Evolutionary conservation across 1,139 yeast species (phyloP), one percentile per base, ranked within the genome.

Genomic region (Ogataea hybrid): DNA sequence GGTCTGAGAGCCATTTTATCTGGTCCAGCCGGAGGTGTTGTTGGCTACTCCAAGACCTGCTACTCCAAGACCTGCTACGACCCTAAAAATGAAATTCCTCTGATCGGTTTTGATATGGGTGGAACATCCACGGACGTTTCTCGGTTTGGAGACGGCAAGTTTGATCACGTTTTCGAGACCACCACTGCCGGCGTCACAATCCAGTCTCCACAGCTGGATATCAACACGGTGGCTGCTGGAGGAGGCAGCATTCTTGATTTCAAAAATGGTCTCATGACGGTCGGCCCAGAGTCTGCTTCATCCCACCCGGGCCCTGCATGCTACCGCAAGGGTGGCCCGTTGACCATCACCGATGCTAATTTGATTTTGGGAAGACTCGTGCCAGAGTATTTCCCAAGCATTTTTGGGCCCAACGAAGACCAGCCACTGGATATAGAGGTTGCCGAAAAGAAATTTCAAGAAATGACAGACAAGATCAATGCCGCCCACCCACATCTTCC

Each of bases 271-370:
- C 56, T 77, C 15, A 73, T 77, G 56, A 69, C 69, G 35, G 82
- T 77, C 9, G 83, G 83, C 1, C 83, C 83, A 0, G 80, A 75
- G 48, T 71, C 78, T 43, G 82, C 82, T 6, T 65, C 78, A 1
- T 74, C 81, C n/a, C 80, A 77, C 49, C 83, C 83, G 3, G 83
- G 83, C 11, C 82, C 83, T 9, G 74, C 79, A 1, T 75, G 80
- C 48, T 77, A 77, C 53, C 65, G 79, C 42, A 77, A 77, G 51
- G 77, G 77, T 25, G 81, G 81, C 7, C 81, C 81, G 0, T 61
- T 77, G 45, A 77, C 83, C 0, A 72, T 77, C 3, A 77, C 82
- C 2, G 83, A 77, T 62, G 82, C 82, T 0, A 77, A 77, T 49
- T 56, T 77, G 42, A 56, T 75, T 32, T 52, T 75, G n/a, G 80